Base-by-base conservation (phyloP, 1,139 yeast genomes). In the Candida sp. region DNA sequence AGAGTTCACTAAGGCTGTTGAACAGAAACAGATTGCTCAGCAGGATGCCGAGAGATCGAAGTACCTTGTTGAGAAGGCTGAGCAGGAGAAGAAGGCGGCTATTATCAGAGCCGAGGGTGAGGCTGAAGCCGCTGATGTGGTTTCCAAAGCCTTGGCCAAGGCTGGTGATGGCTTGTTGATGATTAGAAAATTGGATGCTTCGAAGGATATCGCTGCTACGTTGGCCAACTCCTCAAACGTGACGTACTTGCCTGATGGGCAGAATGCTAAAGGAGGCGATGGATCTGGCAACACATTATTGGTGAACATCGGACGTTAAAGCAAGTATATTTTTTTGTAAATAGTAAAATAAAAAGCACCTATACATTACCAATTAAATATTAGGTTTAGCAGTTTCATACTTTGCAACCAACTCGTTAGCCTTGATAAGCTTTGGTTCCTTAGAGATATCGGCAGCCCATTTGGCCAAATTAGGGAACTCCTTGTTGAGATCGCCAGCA, bases 71-170 rank as follows among this genome's bases (percentile, higher is more conserved):
- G 98, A 93, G 67, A 90, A 88, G 70, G 99, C 99, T 4, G 98
- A 94, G 71, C 99, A 96, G 73, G 98, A 94, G 72, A 85, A 96
- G 69, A 93, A 88, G 69, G 99, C 99, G 4, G 80, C 90, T 51
- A 92, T 96, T 62, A 94, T 94, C 58, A 85, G 98, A 62, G 99
- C 99, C 28, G 99, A 96, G 73, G 99, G 99, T 72, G 99, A 96
- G 74, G 99, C 99, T 42, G 99, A 96, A 72, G 91, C 97, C 51
- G 99, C 98, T 6, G 99, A 94, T 56, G 86, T 88, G 54, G 96
- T 96, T 58, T 91, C 98, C 45, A 91, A 87, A 72, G 98, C 99
- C 3, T 82, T 96, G 62, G 85, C 87, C 49, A 92, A 92, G 76
- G 94, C 97, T 33, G 99, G 99, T 68, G 98, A 96, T 66, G 99